These are phyloP conservation scores for Colletotrichum tamarilloi DNA, from an alignment of 2,329 filamentous ascomycete genomes.

Conservation along the genomic window DNA sequence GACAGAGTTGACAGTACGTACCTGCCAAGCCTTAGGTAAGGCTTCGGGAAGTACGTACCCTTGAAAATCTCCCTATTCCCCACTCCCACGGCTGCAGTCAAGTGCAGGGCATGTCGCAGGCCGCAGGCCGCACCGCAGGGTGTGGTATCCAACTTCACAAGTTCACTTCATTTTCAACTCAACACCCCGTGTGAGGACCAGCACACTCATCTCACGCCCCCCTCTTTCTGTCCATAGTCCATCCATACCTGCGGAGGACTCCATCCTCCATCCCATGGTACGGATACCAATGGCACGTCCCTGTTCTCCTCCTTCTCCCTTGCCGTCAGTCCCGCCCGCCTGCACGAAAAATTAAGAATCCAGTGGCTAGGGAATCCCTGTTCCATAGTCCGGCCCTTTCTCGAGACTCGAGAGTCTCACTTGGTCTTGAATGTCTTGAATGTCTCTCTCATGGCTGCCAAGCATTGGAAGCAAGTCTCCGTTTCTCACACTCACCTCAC, in stretches of 20 bases:
- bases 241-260: too few relatives aligned
- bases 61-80: conserved; percentile 8
- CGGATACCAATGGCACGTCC: conserved; percentile 20
- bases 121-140: not conserved
- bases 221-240: conserved; percentile 5
- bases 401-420: conserved; percentile 3
- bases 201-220: conserved; percentile 34
- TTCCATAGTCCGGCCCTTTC: conserved; percentile 1
- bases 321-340: conserved; percentile 25
- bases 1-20: not conserved
- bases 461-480: too few relatives aligned
- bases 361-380: conserved; percentile 23
- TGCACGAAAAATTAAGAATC: conserved; percentile 27
- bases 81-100: conserved; percentile 16
- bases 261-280: not conserved
- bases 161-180: not conserved
- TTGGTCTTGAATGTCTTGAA: conserved; percentile 10
- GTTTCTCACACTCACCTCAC: too few relatives aligned
- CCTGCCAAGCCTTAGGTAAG: not conserved
- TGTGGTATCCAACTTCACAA: conserved; percentile 1
- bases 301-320: conserved; percentile 13
- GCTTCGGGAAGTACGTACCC: not conserved
- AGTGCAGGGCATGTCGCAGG: not conserved
- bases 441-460: conserved; percentile 1
- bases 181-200: not conserved